Base-by-base conservation (phyloP, 441 rosid genomes). In the Adansonia grandidieri region DNA sequence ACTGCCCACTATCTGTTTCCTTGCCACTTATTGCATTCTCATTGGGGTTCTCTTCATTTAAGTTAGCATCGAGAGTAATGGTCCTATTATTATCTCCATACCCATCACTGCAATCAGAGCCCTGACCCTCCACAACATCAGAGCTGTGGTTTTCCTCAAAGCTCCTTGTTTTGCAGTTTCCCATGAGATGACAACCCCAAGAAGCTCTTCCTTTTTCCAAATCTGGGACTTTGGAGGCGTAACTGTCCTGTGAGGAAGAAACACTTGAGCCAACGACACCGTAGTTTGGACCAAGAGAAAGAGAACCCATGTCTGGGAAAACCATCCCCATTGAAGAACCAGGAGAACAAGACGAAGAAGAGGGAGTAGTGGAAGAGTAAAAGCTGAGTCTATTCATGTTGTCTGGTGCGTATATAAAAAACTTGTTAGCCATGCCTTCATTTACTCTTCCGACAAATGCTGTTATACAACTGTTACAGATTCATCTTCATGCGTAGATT, bases 231-330 rank as follows among this genome's bases (percentile, higher is more conserved):
- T 32, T 57, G 72, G 40, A 44, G 45, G 22, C 19, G 57, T 73
- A 53, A 19, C 45, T 67, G 54, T 75, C 71, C 72, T 63, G 86
- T 45, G 80, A 75, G 56, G 86, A 81, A 61, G 82, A 82, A 61
- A 17, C 65, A 67, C 60, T 54, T 7, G 83, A 54, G 68, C 61
- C 40, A 4, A 45, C 58, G 20, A 48, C n/a, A 51, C 72, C 80
- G 58, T 78, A 83, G 42, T 51, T 83, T 47, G 83, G 85, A 69
- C 79, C 78, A 7, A 89, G 91, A 56, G 91, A 86, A 51, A 85
- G 89, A 74, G 91, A 87, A 66, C 81, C 88, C 89, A 88, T 88
- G 82, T 89, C 90, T 57, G 85, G 84, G 84, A 62, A 77, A 64
- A 81, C 83, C 84, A 84, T 83, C 44, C 81, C 82, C 76, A 84